Base-by-base conservation (phyloP, 495 filamentous ascomycete species). In the Mytilinidion resinicola region DNA sequence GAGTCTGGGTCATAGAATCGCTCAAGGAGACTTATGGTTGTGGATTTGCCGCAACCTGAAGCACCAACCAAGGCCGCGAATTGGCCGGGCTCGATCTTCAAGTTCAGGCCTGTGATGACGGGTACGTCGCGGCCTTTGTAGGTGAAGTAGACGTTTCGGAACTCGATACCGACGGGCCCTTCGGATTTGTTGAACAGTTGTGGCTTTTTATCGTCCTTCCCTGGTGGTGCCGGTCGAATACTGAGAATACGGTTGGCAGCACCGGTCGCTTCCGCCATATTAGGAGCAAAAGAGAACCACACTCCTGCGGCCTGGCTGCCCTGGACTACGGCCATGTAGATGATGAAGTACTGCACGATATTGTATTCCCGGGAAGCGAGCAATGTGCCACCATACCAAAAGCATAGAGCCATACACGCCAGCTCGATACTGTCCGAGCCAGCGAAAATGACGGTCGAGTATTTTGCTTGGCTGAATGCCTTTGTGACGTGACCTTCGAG, bases 61-160 rank as follows among this genome's bases (percentile, higher is more conserved):
- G 88, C 82, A 38, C 89, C 89, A 15, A 93, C 90, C 19, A 95
- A 76, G 3, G 89, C 89, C 37, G 91, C 78, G 69, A 89, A 91
- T 69, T 86, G 86, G 9, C 89, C 89, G 0, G 85, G 86, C 53
- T 84, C 79, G 51, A 91, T 83, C 19, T 58, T 80, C 48, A 92
- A 71, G 70, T 89, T 84, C 55, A 92, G 71, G 14, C 86, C 86
- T 37, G 84, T 82, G 19, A 92, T 80, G 43, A 91, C 87, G 15
- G 87, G 66, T 0, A 64, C 50, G 11, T 60, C 49, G 52, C 66
- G 63, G 47, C 55, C 51, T 46, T 63, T 63, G 51, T 69, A 69
- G 1, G 53, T 56, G 77, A 91, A 91, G 65, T 89, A 83, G 11
- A 91, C 88, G 53, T 90, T 81, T 6, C 79, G 78, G 72, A 92